Conservation (phyloP, 768 basidiomycete genomes). For the Xanthoconium stramineum region DNA sequence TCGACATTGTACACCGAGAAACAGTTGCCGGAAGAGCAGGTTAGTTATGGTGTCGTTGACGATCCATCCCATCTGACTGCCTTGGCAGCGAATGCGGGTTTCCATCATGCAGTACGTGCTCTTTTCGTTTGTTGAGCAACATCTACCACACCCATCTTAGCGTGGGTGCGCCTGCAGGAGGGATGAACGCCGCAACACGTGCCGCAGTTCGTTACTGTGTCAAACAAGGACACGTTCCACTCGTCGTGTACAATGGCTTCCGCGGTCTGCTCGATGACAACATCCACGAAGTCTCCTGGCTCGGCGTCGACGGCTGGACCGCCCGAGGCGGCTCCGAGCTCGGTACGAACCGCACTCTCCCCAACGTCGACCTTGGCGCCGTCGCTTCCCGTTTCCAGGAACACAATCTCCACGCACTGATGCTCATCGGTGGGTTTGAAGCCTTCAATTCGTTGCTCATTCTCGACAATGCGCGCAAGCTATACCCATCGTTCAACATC, state of each 20-base stretch:
- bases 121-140: not conserved
- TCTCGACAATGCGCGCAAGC: constrained; percentile 73
- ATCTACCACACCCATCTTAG: constrained; percentile 37
- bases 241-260: constrained; percentile 95
- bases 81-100: constrained; percentile 63
- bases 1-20: constrained; percentile 57
- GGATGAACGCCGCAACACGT: constrained; percentile 86
- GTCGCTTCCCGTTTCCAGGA: constrained; percentile 92
- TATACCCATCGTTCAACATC: constrained; percentile 91
- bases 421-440: constrained; percentile 97
- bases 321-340: constrained; percentile 96
- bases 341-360: constrained; percentile 90
- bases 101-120: constrained; percentile 80
- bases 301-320: constrained; percentile 96
- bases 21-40: constrained; percentile 50
- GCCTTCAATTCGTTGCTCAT: constrained; percentile 78
- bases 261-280: constrained; percentile 89
- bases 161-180: constrained; percentile 95
- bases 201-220: constrained; percentile 92
- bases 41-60: constrained; percentile 14
- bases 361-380: constrained; percentile 81
- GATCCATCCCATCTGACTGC: constrained; percentile 8
- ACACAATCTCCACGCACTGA: constrained; percentile 69
- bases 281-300: constrained; percentile 85
- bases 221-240: constrained; percentile 87